Base-by-base conservation (phyloP, 495 filamentous ascomycete genomes). In the Podospora pseudocomata region DNA sequence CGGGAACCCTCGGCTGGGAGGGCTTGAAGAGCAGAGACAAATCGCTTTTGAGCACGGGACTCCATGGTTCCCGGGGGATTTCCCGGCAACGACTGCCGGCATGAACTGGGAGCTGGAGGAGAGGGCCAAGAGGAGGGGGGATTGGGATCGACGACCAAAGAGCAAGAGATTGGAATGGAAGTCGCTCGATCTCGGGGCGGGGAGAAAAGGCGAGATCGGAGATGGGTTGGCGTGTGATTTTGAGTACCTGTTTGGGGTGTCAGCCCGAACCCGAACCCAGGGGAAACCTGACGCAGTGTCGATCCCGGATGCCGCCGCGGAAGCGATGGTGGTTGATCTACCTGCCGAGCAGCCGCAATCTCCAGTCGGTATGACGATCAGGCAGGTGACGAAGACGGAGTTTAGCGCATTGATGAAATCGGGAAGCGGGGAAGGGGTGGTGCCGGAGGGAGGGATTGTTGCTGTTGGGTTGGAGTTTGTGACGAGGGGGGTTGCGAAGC, bases 21-120 rank as follows among this genome's bases (percentile, higher is more conserved):
- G 95, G 3, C 71, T 97, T 30, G 83, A 90, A 28, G 89, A 98
- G 76, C 83, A 88, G 64, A 83, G 89, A 65, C 96, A 99, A 77
- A 81, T 97, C 44, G 81, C 87, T 9, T 97, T 96, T 74, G 93
- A 97, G 76, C 84, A 86, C n/a, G 87, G 86, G 1, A 80, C 82
- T 34, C 86, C 91, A 13, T 96, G 90, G 88, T 99, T 97, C 75
- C 95, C 95, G 0, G 92, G 86, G 27, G 95, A 98, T 77, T 93
- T 87, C 67, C 93, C 92, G 0, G 92, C 91, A 2, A 96, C 92
- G 0, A 82, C 83, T 20, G 93, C 93, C 1, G 95, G 95, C 0
- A 87, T 86, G 78, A 82, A 81, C 28, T 97, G 93, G 91, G 89
- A 92, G 75, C 71, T 87, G 28, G 81, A 85, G 54, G 86, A 94